A percentile compares a stretch with the other conserved stretches of the same genome.
Evolutionary conservation across 495 filamentous ascomycete species (phyloP).

Genomic region (Aspergillus heteromorphus): DNA sequence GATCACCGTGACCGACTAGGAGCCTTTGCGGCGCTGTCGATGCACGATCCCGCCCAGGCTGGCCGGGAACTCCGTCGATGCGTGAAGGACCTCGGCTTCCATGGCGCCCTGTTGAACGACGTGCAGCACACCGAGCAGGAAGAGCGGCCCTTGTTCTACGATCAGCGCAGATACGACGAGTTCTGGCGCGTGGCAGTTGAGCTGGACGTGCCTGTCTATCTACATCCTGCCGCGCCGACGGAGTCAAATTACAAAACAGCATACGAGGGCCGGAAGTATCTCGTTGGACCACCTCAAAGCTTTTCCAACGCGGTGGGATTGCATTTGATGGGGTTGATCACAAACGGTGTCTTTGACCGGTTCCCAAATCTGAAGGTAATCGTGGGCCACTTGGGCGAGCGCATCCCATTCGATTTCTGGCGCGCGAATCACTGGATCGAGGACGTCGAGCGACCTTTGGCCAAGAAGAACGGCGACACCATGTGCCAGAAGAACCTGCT

Average conservation of each 20-base stretch:
- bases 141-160: constrained; percentile 23
- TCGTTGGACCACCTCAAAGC: constrained; percentile 28
- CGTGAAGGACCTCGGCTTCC: constrained; percentile 44
- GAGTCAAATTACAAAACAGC: constrained; percentile 19
- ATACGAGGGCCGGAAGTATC: constrained; percentile 13
- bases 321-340: constrained; percentile 37
- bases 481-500: constrained; percentile 33
- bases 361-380: constrained; percentile 48
- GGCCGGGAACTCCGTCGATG: constrained; percentile 42
- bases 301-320: constrained; percentile 34
- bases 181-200: constrained; percentile 45
- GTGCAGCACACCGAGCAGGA: constrained; percentile 23
- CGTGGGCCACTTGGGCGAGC: constrained; percentile 54
- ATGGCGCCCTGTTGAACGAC: constrained; percentile 48
- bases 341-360: constrained; percentile 35
- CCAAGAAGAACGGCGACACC: constrained; percentile 8
- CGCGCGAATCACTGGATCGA: constrained; percentile 47
- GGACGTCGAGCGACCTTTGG: constrained; percentile 28
- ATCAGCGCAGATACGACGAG: constrained; percentile 38
- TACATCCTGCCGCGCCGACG: constrained; percentile 41
- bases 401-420: constrained; percentile 51
- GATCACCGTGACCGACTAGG: constrained; percentile 35
- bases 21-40: constrained; percentile 38
- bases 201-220: constrained; percentile 51
- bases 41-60: constrained; percentile 40